A percentile compares a stretch with the other conserved stretches of the same genome.
Evolutionary conservation across 371 early-diverging fungal species (phyloP).

Genomic region (Mucor lusitanicus): DNA sequence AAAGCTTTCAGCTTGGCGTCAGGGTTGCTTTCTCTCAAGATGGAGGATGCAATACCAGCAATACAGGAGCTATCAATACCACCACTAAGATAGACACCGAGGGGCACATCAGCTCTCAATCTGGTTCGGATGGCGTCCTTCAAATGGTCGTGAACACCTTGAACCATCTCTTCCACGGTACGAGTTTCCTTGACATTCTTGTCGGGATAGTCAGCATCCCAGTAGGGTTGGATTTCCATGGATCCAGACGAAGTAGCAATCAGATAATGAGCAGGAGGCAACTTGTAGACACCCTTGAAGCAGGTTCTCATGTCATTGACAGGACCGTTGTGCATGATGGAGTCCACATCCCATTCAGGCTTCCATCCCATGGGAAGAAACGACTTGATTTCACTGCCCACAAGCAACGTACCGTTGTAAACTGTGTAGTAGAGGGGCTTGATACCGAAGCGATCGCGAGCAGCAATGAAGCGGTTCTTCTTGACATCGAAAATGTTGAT

Average conservation of each 20-base stretch:
- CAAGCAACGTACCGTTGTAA: constrained; percentile 17
- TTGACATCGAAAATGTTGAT: constrained; percentile 15
- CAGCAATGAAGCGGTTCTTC: constrained; percentile 15
- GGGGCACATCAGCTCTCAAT: constrained; percentile 26
- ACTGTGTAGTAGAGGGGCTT: constrained; percentile 29
- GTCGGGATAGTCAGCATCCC: constrained; percentile 32
- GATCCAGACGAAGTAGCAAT: constrained; percentile 9
- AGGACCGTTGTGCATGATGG: constrained; percentile 15
- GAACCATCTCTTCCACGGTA: constrained; percentile 25
- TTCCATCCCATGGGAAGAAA: constrained; percentile 27
- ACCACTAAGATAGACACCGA: constrained; percentile 27
- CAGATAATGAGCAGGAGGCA: constrained; percentile 20
- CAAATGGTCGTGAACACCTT: constrained; percentile 27
- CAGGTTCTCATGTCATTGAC: constrained; percentile 16
- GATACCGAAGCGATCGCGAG: constrained; percentile 28
- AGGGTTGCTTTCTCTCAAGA: constrained; percentile 21
- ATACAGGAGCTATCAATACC: constrained; percentile 28
- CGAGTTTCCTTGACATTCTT: constrained; percentile 20
- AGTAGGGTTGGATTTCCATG: constrained; percentile 16
- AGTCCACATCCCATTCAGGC: constrained; percentile 27
- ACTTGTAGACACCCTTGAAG: constrained; percentile 27
- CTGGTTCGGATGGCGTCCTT: constrained; percentile 22
- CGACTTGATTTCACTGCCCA: constrained; percentile 29
- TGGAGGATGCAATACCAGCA: not conserved
- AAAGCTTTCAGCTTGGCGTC: constrained; percentile 20